A percentile compares a stretch with the other conserved stretches of the same genome.
phyloP scores from a whole-genome alignment of 1,284 basidiomycete species.

The Fomes fomentarius region DNA sequence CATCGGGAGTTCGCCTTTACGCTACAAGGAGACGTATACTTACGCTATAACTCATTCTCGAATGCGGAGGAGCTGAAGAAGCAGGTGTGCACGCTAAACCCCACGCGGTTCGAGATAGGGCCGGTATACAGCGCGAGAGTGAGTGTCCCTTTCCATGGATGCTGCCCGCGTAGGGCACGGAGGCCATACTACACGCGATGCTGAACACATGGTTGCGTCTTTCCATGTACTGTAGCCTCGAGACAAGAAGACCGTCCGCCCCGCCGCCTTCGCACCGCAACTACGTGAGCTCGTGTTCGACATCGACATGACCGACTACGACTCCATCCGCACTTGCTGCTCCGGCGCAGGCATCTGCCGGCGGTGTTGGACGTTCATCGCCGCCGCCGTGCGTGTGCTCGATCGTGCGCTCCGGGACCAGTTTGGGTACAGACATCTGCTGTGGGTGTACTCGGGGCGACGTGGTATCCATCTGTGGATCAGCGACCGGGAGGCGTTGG shows the following conservation, averaged over 20 bases:
- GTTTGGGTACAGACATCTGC: constrained; percentile 80
- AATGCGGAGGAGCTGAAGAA: constrained; percentile 91
- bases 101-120: constrained; percentile 96
- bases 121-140: constrained; percentile 91
- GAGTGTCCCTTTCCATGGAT: too few species aligned
- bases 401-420: constrained; percentile 82
- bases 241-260: constrained; percentile 87
- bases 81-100: constrained; percentile 82
- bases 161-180: too few species aligned
- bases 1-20: constrained; percentile 99
- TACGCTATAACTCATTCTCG: constrained; percentile 93
- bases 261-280: constrained; percentile 76
- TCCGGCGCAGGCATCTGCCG: constrained; percentile 90
- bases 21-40: constrained; percentile 88
- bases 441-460: constrained; percentile 99
- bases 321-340: constrained; percentile 95
- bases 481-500: constrained; percentile 87
- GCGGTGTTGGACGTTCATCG: constrained; percentile 95
- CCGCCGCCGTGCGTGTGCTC: constrained; percentile 89
- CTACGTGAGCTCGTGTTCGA: constrained; percentile 97
- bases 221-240: constrained; percentile 62
- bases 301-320: constrained; percentile 99
- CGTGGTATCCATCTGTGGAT: constrained; percentile 99
- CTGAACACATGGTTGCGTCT: too few species aligned
- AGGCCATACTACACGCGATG: too few species aligned